Conservation (phyloP, 495 filamentous ascomycete species). For the Astrocystis sublimbata region DNA sequence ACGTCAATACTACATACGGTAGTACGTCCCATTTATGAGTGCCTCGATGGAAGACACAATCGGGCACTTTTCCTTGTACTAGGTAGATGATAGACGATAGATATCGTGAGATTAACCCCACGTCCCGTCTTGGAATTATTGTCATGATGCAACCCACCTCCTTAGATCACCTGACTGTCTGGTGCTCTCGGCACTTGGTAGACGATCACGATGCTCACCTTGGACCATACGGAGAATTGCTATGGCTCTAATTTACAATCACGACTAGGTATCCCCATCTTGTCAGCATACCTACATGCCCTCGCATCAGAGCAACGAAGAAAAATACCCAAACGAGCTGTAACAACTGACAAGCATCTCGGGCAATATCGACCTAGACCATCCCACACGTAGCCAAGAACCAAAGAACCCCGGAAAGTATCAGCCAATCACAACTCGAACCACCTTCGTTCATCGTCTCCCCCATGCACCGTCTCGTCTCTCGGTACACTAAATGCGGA, state of each 20-base stretch:
- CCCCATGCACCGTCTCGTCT: not conserved
- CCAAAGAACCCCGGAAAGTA: not conserved
- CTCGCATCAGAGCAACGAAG: not conserved
- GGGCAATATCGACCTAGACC: not conserved
- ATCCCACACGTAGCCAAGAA: not conserved
- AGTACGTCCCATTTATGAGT: not conserved
- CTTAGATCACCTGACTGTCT: conserved; percentile 15
- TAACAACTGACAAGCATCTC: conserved; percentile 1
- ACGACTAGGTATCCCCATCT: not conserved
- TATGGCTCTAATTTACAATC: not conserved
- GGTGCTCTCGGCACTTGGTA: conserved; percentile 3
- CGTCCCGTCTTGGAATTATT: not conserved
- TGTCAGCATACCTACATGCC: not conserved
- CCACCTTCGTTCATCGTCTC: conserved; percentile 4
- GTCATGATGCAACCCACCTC: conserved; percentile 11
- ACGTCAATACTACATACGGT: not conserved
- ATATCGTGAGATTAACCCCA: conserved; percentile 9
- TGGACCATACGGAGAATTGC: conserved; percentile 9
- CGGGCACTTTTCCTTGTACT: not conserved
- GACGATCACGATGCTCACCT: conserved; percentile 11
- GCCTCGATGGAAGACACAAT: no score
- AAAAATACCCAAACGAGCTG: not conserved
- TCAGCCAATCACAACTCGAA: conserved; percentile 17
- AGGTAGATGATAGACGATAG: no score
- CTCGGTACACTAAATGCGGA: conserved; percentile 14